Base-by-base conservation (phyloP, 176 grass and related monocot species). In the Avena atlantica region DNA sequence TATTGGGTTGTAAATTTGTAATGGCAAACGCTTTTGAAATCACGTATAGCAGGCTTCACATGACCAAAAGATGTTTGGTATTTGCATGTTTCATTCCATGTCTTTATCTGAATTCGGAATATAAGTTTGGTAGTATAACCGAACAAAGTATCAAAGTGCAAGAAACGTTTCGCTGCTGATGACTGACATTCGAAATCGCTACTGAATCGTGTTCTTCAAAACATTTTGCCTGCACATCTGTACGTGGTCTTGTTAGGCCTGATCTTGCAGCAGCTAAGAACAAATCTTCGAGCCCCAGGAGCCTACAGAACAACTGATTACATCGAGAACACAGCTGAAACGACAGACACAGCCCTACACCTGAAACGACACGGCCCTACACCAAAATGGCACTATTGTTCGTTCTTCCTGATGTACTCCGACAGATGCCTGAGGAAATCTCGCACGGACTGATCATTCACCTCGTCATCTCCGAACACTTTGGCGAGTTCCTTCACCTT, bases 381-480 rank as follows among this genome's bases (percentile, higher is more conserved):
- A 42, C 40, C 40, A 8, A 66, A 75, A 74, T 9, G 59, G 29
- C 20, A 66, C 47, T 56, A n/a, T 50, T 1, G 1, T 56, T 56
- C 8, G 47, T 29, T 75, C 5, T 63, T 19, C 49, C 45, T 85
- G 36, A 29, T 78, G 64, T 91, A 75, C 5, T 89, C 80, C 10
- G 55, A 79, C 40, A 92, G 73, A 25, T 70, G 42, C 53, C 17
- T 2, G 65, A 96, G 57, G 64, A 96, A 91, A 27, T 84, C 49
- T 36, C 74, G 53, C 34, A 93, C 37, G 19, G 73, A 84, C 11
- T 34, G 57, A 44, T 96, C 87, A 52, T 91, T 91, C 87, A 67
- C 47, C 29, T 86, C 85, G 0, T 93, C 94, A 27, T 89, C 27
- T 10, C 91, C 94, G n/a, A 92, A 83, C 20, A 93, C 80, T 67